Conservation (phyloP, 768 basidiomycete genomes). For the Mycena crocata region DNA sequence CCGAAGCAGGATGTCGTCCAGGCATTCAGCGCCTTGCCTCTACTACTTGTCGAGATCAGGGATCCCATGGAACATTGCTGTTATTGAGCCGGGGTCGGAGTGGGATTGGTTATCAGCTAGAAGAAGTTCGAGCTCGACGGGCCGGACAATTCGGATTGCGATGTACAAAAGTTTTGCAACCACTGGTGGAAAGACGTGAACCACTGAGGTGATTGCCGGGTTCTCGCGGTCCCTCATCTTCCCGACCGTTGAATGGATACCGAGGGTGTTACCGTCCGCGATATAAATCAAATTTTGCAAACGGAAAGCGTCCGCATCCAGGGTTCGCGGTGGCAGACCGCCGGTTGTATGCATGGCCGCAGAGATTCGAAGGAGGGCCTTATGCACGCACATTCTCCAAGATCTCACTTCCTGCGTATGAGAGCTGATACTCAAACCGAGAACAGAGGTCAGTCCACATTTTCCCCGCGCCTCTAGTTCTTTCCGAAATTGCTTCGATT, state of each 20-base stretch:
- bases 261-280: slow-evolving; percentile 4
- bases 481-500: background rate
- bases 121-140: background rate
- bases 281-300: background rate
- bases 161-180: slow-evolving; percentile 4
- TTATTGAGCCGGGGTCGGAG: slow-evolving; percentile 4
- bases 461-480: background rate
- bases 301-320: background rate
- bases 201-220: background rate
- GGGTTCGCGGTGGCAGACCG: slow-evolving; percentile 9
- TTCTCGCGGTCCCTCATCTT: background rate
- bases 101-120: background rate
- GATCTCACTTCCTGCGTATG: background rate
- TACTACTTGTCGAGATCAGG: background rate
- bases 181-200: slow-evolving; percentile 4
- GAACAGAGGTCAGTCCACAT: slow-evolving; percentile 2
- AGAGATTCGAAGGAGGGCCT: slow-evolving; percentile 1
- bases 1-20: slow-evolving; percentile 9
- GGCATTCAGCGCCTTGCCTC: slow-evolving; percentile 2
- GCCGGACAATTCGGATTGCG: background rate
- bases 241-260: background rate
- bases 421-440: background rate
- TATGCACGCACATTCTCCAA: slow-evolving; percentile 7
- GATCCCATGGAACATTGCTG: slow-evolving; percentile 1
- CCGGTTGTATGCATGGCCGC: slow-evolving; percentile 11